Percentiles rank a stretch among this genome's conserved stretches.
phyloP scores from a whole-genome alignment of 768 basidiomycete genomes.

The Psilocybe cubensis region DNA sequence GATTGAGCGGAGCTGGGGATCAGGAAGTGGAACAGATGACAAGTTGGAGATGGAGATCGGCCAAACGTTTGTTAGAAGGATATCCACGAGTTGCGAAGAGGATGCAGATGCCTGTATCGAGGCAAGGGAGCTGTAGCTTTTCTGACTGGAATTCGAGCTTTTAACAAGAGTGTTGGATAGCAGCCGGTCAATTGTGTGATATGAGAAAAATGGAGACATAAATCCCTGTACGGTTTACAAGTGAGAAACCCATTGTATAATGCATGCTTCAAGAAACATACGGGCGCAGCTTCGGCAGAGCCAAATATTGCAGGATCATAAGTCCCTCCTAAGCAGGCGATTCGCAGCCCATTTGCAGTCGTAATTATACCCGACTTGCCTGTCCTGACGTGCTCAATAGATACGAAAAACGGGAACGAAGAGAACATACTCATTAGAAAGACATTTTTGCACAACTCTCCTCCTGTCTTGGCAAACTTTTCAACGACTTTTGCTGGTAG shows the following conservation, averaged over 20 bases:
- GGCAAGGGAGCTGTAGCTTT: conserved; percentile 66
- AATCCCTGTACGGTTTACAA: conserved; percentile 57
- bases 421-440: conserved; percentile 77
- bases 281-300: conserved; percentile 65
- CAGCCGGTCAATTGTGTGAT: conserved; percentile 70
- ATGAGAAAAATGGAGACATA: conserved; percentile 73
- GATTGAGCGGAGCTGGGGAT: conserved; percentile 44
- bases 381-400: conserved; percentile 30
- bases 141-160: conserved; percentile 38
- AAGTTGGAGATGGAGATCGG: conserved; percentile 66
- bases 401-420: not conserved
- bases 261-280: conserved; percentile 33
- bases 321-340: conserved; percentile 83
- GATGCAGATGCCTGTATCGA: conserved; percentile 64
- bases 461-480: conserved; percentile 74
- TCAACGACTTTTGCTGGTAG: conserved; percentile 75
- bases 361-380: conserved; percentile 83
- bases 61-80: conserved; percentile 83
- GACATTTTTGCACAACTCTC: conserved; percentile 81
- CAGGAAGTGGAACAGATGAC: conserved; percentile 56
- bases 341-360: conserved; percentile 78
- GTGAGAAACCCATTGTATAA: not conserved
- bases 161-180: conserved; percentile 70
- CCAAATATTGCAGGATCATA: conserved; percentile 66
- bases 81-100: conserved; percentile 72